Evolutionary conservation across 2,329 filamentous ascomycete species (phyloP).

Genomic region (Arachnomyces sp.): DNA sequence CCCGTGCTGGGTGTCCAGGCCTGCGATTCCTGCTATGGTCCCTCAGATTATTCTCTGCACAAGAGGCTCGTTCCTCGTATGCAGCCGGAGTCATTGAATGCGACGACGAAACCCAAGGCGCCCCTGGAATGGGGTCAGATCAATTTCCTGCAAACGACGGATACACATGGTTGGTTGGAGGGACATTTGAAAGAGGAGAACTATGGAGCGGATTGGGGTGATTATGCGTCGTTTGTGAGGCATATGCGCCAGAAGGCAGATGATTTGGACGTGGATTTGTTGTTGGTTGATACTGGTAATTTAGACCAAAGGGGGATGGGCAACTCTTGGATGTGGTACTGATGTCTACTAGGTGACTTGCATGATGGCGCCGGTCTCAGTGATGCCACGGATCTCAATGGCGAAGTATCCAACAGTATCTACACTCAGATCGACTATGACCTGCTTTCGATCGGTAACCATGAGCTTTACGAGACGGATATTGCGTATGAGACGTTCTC

Average conservation of each 20-base stretch:
- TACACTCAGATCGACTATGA: slow-evolving; percentile 49
- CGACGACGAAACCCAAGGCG: slow-evolving; percentile 12
- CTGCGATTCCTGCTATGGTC: slow-evolving; percentile 16
- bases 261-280: slow-evolving; percentile 51
- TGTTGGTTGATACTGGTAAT: slow-evolving; percentile 53
- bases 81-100: slow-evolving; percentile 16
- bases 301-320: neutral
- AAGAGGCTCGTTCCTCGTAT: slow-evolving; percentile 15
- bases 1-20: slow-evolving; percentile 5
- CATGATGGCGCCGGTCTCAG: slow-evolving; percentile 59
- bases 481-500: slow-evolving; percentile 56
- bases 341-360: slow-evolving; percentile 42
- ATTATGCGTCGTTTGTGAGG: slow-evolving; percentile 54
- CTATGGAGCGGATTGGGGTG: slow-evolving; percentile 60
- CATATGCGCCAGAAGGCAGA: slow-evolving; percentile 54
- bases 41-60: slow-evolving; percentile 11
- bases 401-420: slow-evolving; percentile 46
- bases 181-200: slow-evolving; percentile 56
- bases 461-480: slow-evolving; percentile 58
- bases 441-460: slow-evolving; percentile 52
- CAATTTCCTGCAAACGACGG: slow-evolving; percentile 56
- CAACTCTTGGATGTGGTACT: neutral
- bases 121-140: slow-evolving; percentile 50
- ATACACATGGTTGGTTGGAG: slow-evolving; percentile 56
- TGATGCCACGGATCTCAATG: slow-evolving; percentile 53